Evolutionary conservation across 176 grass and related monocot species (phyloP).

Genomic region (Rhynchospora pubera): DNA sequence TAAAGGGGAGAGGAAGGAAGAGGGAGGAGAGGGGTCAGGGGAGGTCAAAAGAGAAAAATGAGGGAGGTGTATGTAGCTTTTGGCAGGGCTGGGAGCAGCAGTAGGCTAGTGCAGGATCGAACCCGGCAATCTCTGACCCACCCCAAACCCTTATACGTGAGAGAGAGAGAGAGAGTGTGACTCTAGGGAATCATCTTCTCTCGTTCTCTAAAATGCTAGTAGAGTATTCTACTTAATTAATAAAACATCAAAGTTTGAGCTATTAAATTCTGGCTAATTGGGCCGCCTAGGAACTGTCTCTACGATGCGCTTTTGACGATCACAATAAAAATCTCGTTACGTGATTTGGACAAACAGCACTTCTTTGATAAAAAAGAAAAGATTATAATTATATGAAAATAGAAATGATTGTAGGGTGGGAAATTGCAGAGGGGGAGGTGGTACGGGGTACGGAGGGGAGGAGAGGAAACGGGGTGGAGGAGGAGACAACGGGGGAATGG

Average conservation of each 20-base stretch:
- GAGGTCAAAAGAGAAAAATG: conserved; percentile 44
- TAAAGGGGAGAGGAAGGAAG: neutral
- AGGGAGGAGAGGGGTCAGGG: neutral
- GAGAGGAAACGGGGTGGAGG: conserved; percentile 7
- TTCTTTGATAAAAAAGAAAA: too few species aligned
- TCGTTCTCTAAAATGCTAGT: neutral
- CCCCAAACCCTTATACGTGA: conserved; percentile 11
- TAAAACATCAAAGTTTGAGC: neutral
- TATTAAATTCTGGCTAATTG: too few species aligned
- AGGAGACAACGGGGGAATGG: conserved; percentile 23
- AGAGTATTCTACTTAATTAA: neutral
- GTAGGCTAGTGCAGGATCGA: conserved; percentile 32
- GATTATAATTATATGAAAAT: neutral
- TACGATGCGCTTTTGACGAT: too few species aligned
- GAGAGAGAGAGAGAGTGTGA: conserved; percentile 21
- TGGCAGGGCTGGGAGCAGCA: conserved; percentile 35
- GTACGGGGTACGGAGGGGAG: neutral
- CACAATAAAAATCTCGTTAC: too few species aligned
- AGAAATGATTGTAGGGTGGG: neutral
- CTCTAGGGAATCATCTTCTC: neutral
- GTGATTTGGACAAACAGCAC: too few species aligned
- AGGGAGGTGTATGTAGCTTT: conserved; percentile 39
- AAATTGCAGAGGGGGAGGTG: neutral
- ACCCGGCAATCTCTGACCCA: conserved; percentile 51
- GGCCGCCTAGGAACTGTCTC: too few species aligned